A percentile compares a stretch with the other conserved stretches of the same genome.
Conservation (phyloP, 306 rosid species). For the Prunus campanulata region DNA sequence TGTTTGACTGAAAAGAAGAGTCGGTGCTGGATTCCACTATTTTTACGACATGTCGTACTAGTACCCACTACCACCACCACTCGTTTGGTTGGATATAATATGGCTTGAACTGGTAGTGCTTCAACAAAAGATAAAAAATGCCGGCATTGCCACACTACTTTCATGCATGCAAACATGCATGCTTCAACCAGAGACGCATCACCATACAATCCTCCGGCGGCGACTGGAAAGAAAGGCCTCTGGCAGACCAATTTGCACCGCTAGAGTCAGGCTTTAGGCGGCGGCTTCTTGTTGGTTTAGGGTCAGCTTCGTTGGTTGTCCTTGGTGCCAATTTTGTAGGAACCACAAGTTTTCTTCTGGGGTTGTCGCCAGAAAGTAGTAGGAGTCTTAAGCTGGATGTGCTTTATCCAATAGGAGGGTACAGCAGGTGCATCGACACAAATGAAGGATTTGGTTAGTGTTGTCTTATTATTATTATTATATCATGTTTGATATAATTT, state of each 20-base stretch:
- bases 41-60: background rate
- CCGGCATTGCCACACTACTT: constrained; percentile 40
- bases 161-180: constrained; percentile 30
- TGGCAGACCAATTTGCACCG: constrained; percentile 55
- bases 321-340: constrained; percentile 84
- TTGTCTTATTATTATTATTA: background rate
- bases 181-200: constrained; percentile 18
- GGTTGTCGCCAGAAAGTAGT: constrained; percentile 62
- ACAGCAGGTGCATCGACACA: constrained; percentile 70
- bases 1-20: too few species aligned
- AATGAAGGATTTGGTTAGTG: constrained; percentile 78
- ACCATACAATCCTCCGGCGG: constrained; percentile 29
- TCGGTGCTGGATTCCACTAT: too few species aligned
- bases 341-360: constrained; percentile 66
- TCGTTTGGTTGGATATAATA: constrained; percentile 11
- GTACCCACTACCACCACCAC: background rate
- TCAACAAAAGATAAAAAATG: background rate
- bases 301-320: constrained; percentile 78
- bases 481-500: background rate
- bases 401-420: constrained; percentile 72
- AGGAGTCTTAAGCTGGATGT: constrained; percentile 67
- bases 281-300: constrained; percentile 59
- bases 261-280: constrained; percentile 54
- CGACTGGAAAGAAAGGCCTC: constrained; percentile 23
- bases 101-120: background rate